Evolutionary conservation across 2,329 filamentous ascomycete genomes (phyloP).

Genomic region (Pseudopyricularia cyperi): DNA sequence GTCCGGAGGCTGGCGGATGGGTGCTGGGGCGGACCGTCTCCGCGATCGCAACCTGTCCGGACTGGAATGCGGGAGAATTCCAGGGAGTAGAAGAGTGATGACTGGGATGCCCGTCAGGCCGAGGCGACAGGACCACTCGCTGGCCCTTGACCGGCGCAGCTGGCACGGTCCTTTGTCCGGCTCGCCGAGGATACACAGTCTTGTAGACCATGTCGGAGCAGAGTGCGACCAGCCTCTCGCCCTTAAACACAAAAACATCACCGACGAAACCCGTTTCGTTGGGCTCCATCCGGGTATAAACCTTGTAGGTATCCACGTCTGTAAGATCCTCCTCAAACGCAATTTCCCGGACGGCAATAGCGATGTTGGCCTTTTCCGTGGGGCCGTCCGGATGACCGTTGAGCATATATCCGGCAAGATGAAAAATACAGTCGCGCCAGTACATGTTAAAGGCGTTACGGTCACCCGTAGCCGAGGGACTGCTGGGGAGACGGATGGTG

Average conservation of each 20-base stretch:
- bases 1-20: neutral
- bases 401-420: conserved; percentile 26
- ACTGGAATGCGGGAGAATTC: neutral
- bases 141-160: neutral
- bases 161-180: neutral
- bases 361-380: conserved; percentile 19
- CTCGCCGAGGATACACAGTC: neutral
- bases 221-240: conserved; percentile 17
- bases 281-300: conserved; percentile 22
- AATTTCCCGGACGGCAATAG: conserved; percentile 21
- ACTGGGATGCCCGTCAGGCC: neutral
- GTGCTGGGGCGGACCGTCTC: neutral
- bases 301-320: conserved; percentile 15
- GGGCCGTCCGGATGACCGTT: conserved; percentile 19
- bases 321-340: conserved; percentile 10
- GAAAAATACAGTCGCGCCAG: conserved; percentile 23
- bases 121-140: neutral
- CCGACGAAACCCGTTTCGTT: conserved; percentile 15
- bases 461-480: neutral
- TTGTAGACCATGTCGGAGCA: conserved; percentile 22
- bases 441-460: conserved; percentile 22
- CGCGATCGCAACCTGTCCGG: neutral
- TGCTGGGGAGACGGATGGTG: neutral
- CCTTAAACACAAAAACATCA: conserved; percentile 22
- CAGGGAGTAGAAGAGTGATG: neutral